A percentile compares a stretch with the other conserved stretches of the same genome.
Evolutionary conservation across 768 basidiomycete species (phyloP).

Genomic region (Mycena belliarum): DNA sequence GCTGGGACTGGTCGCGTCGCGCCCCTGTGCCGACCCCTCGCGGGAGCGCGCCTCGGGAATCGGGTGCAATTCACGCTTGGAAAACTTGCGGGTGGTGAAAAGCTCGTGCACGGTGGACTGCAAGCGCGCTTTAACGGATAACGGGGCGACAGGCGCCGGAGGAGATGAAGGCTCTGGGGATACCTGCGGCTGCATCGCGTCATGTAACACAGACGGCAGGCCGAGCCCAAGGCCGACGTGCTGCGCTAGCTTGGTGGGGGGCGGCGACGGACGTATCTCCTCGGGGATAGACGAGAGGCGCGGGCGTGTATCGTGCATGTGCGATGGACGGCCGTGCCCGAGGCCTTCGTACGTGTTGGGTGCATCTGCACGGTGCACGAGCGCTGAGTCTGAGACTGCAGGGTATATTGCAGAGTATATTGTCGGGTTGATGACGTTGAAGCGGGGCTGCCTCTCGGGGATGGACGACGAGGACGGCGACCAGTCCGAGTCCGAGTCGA

Average conservation of each 20-base stretch:
- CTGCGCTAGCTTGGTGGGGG: background rate
- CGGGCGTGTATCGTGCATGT: background rate
- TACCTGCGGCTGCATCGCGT: background rate
- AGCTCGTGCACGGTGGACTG: conserved; percentile 5
- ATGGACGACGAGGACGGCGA: background rate
- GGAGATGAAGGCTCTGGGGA: no score
- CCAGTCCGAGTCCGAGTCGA: background rate
- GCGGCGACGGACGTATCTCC: background rate
- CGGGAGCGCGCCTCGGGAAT: conserved; percentile 9
- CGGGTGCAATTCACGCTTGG: background rate
- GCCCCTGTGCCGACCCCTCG: background rate
- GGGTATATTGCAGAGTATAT: background rate
- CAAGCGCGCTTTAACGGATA: conserved; percentile 1
- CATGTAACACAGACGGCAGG: background rate
- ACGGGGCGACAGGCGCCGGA: background rate
- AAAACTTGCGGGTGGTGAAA: conserved; percentile 6
- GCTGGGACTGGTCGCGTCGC: background rate
- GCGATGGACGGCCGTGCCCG: conserved; percentile 3
- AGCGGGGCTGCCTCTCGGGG: background rate
- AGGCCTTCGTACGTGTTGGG: background rate
- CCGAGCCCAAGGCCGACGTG: conserved; percentile 4
- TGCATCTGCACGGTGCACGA: background rate
- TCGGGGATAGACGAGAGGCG: conserved; percentile 10
- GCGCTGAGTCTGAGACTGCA: background rate
- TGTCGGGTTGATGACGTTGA: background rate